These are phyloP conservation scores for Paraphaeosphaeria minitans DNA, from an alignment of 2,329 filamentous ascomycete species.

Conservation along the genomic window DNA sequence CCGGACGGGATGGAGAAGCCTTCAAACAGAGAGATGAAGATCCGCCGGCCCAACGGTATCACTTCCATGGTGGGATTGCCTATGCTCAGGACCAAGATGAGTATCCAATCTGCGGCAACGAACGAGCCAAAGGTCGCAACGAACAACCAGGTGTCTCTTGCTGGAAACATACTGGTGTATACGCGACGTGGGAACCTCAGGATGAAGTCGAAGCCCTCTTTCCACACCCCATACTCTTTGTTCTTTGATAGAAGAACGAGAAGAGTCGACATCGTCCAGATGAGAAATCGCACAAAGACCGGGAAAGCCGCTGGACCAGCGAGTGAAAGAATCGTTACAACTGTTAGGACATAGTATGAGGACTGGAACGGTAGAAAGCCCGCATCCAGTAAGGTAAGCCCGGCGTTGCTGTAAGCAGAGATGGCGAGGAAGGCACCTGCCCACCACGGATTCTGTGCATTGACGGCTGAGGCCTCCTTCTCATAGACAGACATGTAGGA, in stretches of 20 bases:
- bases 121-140: conserved; percentile 26
- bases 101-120: conserved; percentile 25
- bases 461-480: conserved; percentile 24
- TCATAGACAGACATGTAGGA: conserved; percentile 27
- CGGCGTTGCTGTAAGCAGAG: conserved; percentile 27
- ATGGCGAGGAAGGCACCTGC: conserved; percentile 22
- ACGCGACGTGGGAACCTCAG: conserved; percentile 26
- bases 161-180: conserved; percentile 29
- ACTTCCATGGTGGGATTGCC: conserved; percentile 29
- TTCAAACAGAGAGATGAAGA: conserved; percentile 30
- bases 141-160: conserved; percentile 28
- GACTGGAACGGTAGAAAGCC: conserved; percentile 28
- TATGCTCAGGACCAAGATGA: conserved; percentile 27
- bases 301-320: conserved; percentile 26
- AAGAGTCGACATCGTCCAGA: conserved; percentile 26
- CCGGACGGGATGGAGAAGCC: conserved; percentile 30
- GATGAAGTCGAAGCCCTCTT: conserved; percentile 28
- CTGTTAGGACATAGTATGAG: conserved; percentile 24
- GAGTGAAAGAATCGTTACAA: conserved; percentile 27
- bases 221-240: conserved; percentile 30
- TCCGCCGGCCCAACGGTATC: conserved; percentile 24
- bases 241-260: conserved; percentile 23
- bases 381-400: conserved; percentile 27
- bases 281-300: conserved; percentile 24
- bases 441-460: conserved; percentile 28